Evolutionary conservation across 1,284 basidiomycete genomes (phyloP).

Genomic region (Leccinum proliferum): DNA sequence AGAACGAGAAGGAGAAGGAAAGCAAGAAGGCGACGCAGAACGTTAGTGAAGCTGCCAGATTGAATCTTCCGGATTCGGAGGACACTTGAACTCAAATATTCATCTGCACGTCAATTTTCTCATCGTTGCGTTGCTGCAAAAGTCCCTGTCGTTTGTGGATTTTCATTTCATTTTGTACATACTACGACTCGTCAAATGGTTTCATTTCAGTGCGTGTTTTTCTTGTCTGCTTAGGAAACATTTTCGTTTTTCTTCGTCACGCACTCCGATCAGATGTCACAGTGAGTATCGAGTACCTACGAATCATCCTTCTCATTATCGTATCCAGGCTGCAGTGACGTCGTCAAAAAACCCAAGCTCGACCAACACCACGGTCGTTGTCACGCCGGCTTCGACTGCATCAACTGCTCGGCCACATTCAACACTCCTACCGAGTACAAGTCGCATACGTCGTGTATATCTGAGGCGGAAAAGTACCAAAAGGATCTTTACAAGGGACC

Average conservation of each 20-base stretch:
- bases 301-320: neutral
- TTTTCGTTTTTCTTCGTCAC: neutral
- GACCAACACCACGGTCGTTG: constrained; percentile 63
- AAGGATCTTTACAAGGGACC: constrained; percentile 60
- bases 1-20: neutral
- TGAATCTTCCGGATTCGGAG: too few relatives aligned
- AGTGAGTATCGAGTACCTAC: constrained; percentile 7
- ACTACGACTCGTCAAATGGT: constrained; percentile 18
- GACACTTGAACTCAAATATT: too few relatives aligned
- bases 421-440: constrained; percentile 72
- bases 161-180: constrained; percentile 21
- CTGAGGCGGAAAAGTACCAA: constrained; percentile 91
- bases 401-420: constrained; percentile 85
- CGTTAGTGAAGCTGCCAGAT: too few relatives aligned
- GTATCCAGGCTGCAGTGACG: constrained; percentile 65
- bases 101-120: too few relatives aligned
- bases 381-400: constrained; percentile 74
- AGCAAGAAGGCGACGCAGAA: neutral
- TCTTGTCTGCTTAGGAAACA: neutral
- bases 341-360: constrained; percentile 89
- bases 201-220: constrained; percentile 27
- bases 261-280: constrained; percentile 14
- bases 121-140: too few relatives aligned
- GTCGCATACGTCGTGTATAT: constrained; percentile 78
- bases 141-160: too few relatives aligned